Base-by-base conservation (phyloP, 768 basidiomycete genomes). In the Udeniomyces megalosporus region DNA sequence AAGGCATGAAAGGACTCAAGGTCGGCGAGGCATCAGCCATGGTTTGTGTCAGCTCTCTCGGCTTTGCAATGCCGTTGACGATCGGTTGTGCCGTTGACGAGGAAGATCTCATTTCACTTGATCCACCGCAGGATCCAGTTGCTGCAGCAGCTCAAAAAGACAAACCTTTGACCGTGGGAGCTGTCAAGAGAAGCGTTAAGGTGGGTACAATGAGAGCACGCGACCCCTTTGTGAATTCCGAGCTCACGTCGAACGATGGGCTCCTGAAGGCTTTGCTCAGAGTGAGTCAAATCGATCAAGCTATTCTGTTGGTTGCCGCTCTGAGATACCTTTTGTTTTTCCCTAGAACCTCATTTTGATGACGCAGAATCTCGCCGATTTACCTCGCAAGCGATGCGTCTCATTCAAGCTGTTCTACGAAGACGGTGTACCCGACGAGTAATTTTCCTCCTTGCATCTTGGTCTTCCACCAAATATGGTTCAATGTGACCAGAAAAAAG, bases 331-430 rank as follows among this genome's bases (percentile, higher is more conserved):
- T n/a, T n/a, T n/a, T n/a, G n/a, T n/a, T n/a, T n/a, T n/a, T n/a
- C n/a, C n/a, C 0, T 34, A 60, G 58, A 49, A 50, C 20, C 48
- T 60, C 24, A 60, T 60, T 26, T 28, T 60, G 28, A 60, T 60
- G 58, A 60, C 58, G 15, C 58, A 60, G 49, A 51, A 32, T n/a
- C 12, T 60, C 4, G 58, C 31, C 34, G 58, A 60, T 28, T 26
- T 60, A 17, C 58, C 58, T 17, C 46, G 58, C 24, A 60, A 60
- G n/a, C 58, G 58, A 60, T 60, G 49, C 50, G 46, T 51, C 38
- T 24, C 48, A 22, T 24, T 60, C 32, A 60, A 49, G 58, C 42
- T 60, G 47, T 60, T 60, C 49, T 60, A 60, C 20, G 11, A 50
- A 32, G 29, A 29, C 22, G 26, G 51, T 24, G 58, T 32, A 12